Evolutionary conservation across 306 rosid genomes (phyloP).

Genomic region (Elaeagnus macrophylla): DNA sequence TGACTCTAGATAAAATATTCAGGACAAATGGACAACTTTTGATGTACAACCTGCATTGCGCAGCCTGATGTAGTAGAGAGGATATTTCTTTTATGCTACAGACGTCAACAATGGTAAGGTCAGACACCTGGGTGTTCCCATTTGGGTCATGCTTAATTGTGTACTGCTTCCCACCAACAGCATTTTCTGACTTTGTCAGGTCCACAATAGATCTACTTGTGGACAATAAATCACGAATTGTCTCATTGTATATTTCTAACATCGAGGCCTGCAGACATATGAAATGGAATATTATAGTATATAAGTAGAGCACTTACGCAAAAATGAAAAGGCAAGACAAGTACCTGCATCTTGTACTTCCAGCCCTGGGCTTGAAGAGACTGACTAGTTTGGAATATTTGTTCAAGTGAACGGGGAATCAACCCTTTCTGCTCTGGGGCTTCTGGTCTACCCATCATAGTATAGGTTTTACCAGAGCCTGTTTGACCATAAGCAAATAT

Average conservation of each 20-base stretch:
- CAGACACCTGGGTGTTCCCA: constrained; percentile 80
- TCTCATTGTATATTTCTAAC: constrained; percentile 84
- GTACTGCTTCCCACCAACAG: constrained; percentile 61
- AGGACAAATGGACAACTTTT: not conserved
- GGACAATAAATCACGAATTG: constrained; percentile 73
- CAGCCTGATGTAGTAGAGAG: constrained; percentile 81
- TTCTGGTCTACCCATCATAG: constrained; percentile 93
- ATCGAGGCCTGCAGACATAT: constrained; percentile 56
- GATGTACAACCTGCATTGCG: constrained; percentile 59
- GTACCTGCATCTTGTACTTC: constrained; percentile 85
- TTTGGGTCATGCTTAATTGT: constrained; percentile 82
- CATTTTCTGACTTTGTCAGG: constrained; percentile 40
- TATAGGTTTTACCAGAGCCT: constrained; percentile 84
- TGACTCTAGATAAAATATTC: not conserved
- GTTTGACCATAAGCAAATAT: constrained; percentile 98
- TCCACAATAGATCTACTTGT: constrained; percentile 53
- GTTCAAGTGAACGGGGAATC: constrained; percentile 89
- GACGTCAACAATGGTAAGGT: constrained; percentile 73
- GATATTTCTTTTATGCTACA: constrained; percentile 74
- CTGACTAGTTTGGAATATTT: constrained; percentile 73
- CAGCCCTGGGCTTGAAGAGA: constrained; percentile 77
- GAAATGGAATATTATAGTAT: not conserved
- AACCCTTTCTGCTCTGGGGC: constrained; percentile 69
- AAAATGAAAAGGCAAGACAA: constrained; percentile 10
- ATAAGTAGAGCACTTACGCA: constrained; percentile 6